Evolutionary conservation across 257 asterid species (phyloP).

Genomic region (Rehmannia glutinosa): DNA sequence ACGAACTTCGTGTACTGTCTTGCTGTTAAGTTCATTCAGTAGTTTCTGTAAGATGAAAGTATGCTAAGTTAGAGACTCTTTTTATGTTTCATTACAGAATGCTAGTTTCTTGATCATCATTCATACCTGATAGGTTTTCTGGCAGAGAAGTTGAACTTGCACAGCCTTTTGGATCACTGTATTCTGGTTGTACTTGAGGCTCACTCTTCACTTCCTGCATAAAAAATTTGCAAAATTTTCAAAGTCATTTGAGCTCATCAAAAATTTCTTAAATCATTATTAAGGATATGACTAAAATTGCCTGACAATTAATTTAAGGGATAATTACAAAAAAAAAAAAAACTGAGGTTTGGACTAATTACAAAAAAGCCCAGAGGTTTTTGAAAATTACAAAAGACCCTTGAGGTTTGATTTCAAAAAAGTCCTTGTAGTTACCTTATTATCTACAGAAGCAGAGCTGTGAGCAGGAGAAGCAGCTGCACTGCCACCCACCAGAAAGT

Average conservation of each 20-base stretch:
- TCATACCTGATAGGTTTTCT: slow-evolving; percentile 25
- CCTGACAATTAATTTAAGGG: too few species aligned
- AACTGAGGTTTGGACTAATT: too few species aligned
- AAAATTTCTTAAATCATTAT: neutral
- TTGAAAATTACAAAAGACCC: too few species aligned
- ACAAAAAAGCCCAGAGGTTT: too few species aligned
- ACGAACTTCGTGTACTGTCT: neutral
- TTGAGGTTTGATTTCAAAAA: too few species aligned
- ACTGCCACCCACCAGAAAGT: slow-evolving; percentile 26
- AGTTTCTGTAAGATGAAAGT: slow-evolving; percentile 9
- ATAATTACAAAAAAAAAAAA: too few species aligned
- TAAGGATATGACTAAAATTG: too few species aligned
- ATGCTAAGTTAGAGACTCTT: neutral
- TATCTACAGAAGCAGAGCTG: slow-evolving; percentile 13
- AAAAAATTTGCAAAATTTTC: neutral
- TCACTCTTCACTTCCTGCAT: slow-evolving; percentile 28
- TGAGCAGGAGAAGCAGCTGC: neutral
- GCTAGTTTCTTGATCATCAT: neutral
- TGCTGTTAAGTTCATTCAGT: slow-evolving; percentile 12
- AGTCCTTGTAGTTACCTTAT: slow-evolving; percentile 18
- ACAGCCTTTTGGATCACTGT: neutral
- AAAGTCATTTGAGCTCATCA: neutral
- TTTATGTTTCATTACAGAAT: neutral
- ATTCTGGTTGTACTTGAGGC: slow-evolving; percentile 9
- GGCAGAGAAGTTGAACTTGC: slow-evolving; percentile 18